These are phyloP conservation scores for Artemisia annua DNA, from an alignment of 129 eudicot species.

Conservation along the genomic window DNA sequence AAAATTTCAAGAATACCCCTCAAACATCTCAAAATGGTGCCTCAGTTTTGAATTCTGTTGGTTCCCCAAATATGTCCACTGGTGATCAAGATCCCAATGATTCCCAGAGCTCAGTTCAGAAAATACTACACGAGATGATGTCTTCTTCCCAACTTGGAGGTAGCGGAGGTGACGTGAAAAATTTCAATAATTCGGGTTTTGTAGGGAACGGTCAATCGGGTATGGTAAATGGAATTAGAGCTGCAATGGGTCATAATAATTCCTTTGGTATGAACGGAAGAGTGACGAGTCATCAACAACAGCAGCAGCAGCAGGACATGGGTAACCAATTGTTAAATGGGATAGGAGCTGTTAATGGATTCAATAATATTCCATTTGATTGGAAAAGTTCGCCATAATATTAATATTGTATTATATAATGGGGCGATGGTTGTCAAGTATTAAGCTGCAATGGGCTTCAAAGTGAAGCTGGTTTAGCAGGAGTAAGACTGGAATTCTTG, in stretches of 20 bases:
- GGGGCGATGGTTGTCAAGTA: neutral
- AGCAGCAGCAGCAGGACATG: conserved; percentile 11
- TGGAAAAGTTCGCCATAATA: conserved; percentile 20
- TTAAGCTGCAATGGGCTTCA: conserved; percentile 7
- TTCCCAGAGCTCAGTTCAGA: conserved; percentile 22
- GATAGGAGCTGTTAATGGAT: conserved; percentile 14
- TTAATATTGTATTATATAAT: conserved; percentile 6
- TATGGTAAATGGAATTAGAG: conserved; percentile 14
- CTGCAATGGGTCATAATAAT: conserved; percentile 12
- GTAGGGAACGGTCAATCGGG: conserved; percentile 3
- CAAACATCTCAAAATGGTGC: conserved; percentile 18
- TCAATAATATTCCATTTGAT: conserved; percentile 8
- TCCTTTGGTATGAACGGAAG: conserved; percentile 25
- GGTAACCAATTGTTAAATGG: conserved; percentile 15
- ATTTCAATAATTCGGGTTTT: neutral
- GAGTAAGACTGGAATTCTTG: conserved; percentile 8
- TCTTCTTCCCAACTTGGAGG: conserved; percentile 13
- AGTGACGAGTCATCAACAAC: conserved; percentile 9
- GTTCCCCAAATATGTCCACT: conserved; percentile 16
- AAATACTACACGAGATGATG: conserved; percentile 28
- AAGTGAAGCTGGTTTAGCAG: conserved; percentile 12
- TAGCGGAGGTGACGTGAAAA: conserved; percentile 17
- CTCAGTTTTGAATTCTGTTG: conserved; percentile 5
- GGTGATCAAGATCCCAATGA: conserved; percentile 22
- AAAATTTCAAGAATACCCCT: conserved; percentile 7